Base-by-base conservation (phyloP, 2,329 filamentous ascomycete genomes). In the Pseudogymnoascus sp. region DNA sequence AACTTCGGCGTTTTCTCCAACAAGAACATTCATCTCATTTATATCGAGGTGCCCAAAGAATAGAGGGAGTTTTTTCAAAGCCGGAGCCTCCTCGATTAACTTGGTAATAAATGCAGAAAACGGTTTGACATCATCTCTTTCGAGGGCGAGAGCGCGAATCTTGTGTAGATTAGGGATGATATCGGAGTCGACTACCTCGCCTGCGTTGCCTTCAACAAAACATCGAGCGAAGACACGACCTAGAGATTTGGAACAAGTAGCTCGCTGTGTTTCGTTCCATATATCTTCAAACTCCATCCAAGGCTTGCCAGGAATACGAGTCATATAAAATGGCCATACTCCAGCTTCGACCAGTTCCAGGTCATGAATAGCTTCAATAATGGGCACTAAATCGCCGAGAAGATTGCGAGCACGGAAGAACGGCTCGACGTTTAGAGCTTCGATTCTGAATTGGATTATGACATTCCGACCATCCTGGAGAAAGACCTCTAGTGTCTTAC, bases 311-410 rank as follows among this genome's bases (percentile, higher is more conserved):
- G 67, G 64, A 34, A 69, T 67, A 36, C 60, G 64, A n/a, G 60
- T 66, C 67, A 70, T 70, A 36, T 59, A 69, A 62, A 68, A 70
- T 37, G 62, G 42, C 62, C 59, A 68, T 62, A 69, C 66, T 4
- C 64, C 61, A 6, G 64, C 59, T 6, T 38, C n/a, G 59, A 66
- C 62, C 14, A 70, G 50, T 68, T 64, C 63, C 63, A 60, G 53
- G 69, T 64, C 34, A 64, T 23, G 60, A 68, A 38, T 37, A 56
- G 40, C 36, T 64, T 28, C 64, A 59, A 69, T 66, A 23, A 66
- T 62, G 7, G 69, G 69, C 36, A 69, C 69, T 5, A 66, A 34
- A 7, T 63, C 23, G 14, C 69, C 68, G 38, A 71, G 64, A 10
- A 63, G 53, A 36, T 46, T 23, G n/a, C 65, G 59, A 44, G 69